Base-by-base conservation (phyloP, 768 basidiomycete genomes). In the Favolaschia claudopus region DNA sequence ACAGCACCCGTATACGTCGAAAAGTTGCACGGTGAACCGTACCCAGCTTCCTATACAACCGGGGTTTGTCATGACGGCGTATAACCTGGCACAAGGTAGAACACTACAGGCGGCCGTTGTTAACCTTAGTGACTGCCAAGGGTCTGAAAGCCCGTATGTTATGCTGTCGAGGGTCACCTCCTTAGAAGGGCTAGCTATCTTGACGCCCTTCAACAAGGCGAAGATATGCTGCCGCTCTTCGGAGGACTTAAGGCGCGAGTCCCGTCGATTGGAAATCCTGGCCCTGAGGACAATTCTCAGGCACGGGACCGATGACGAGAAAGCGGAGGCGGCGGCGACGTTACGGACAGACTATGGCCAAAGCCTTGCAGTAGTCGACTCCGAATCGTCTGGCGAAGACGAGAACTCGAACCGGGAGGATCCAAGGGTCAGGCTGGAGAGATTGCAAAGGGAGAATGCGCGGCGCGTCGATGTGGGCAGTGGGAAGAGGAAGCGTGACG, bases 11-110 rank as follows among this genome's bases (percentile, higher is more conserved):
- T 31, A 58, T 27, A 40, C 27, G 19, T 4, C 15, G 1, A 47
- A 34, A 36, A 60, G 4, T n/a, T 45, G 14, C 19, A 53, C 49
- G 0, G 44, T 68, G 1, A 46, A 42, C 1, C 63, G 72, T 2
- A 52, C 45, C 0, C 74, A 75, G 38, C 38, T 75, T 0, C 72
- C 73, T 0, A 31, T 75, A 0, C 19, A 63, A 6, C 74, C 72
- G 8, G 70, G 53, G 0, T 74, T 69, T 55, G 69, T 69, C 1
- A 63, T 71, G n/a, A 73, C 72, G 0, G 66, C 57, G 3, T 67
- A 74, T 37, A 70, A 72, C n/a, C n/a, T n/a, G 36, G 58, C 70
- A 1, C 73, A 74, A 62, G 73, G 73, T 14, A 58, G 64, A 39
- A 67, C 69, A 0, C 43, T 68, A 17, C 19, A 36, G 5, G 42